phyloP scores from a whole-genome alignment of 768 basidiomycete genomes.

The Tephrocybe sp. region DNA sequence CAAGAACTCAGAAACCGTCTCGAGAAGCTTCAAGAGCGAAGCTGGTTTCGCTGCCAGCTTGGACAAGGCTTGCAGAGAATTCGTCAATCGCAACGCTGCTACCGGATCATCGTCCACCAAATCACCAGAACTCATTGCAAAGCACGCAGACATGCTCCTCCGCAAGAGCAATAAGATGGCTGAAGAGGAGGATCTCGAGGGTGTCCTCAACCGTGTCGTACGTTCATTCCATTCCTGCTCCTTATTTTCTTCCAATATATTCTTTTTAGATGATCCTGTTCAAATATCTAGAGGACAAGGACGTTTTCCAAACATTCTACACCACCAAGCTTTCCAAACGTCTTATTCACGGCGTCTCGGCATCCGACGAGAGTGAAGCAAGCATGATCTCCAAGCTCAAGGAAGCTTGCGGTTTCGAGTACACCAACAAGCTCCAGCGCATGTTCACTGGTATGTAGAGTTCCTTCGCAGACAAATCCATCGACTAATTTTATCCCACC shows the following conservation, averaged over 20 bases:
- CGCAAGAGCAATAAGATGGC: constrained; percentile 97
- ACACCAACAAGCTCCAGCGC: constrained; percentile 95
- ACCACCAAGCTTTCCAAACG: constrained; percentile 94
- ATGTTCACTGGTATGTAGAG: constrained; percentile 90
- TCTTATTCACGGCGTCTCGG: constrained; percentile 87
- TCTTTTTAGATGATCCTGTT: constrained; percentile 92
- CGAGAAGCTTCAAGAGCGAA: constrained; percentile 90
- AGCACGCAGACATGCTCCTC: constrained; percentile 88
- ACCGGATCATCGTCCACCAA: constrained; percentile 86
- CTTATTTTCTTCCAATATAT: constrained; percentile 21
- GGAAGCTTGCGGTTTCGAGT: constrained; percentile 98
- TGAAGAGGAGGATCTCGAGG: constrained; percentile 91
- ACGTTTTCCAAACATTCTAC: constrained; percentile 99
- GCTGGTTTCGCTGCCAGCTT: constrained; percentile 94
- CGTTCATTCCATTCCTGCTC: constrained; percentile 27
- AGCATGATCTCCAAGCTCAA: constrained; percentile 99
- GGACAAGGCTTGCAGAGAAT: constrained; percentile 96
- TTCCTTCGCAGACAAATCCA: neutral
- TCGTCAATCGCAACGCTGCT: constrained; percentile 92
- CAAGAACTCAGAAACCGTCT: constrained; percentile 92
- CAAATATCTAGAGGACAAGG: constrained; percentile 99
- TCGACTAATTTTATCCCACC: neutral
- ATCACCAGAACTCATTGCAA: constrained; percentile 93
- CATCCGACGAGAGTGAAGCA: constrained; percentile 95
- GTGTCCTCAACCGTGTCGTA: constrained; percentile 90